Evolutionary conservation across 2,329 filamentous ascomycete genomes (phyloP).

Genomic region (Pleomassaria siparia): DNA sequence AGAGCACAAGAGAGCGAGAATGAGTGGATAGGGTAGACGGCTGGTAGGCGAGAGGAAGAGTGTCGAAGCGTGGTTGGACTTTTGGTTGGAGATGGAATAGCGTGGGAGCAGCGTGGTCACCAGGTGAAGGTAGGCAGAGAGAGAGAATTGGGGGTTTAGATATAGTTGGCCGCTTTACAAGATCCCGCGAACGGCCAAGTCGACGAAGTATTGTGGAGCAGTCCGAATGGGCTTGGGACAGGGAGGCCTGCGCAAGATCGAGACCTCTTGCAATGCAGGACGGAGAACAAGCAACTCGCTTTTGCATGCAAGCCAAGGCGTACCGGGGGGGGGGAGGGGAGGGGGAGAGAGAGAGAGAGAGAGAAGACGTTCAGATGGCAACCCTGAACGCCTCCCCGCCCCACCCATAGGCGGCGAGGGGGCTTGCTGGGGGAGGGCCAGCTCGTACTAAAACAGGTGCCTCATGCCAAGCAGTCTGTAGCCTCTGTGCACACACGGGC

Average conservation of each 20-base stretch:
- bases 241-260: slow-evolving; percentile 16
- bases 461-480: slow-evolving; percentile 3
- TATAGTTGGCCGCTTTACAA: slow-evolving; percentile 33
- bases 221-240: slow-evolving; percentile 29
- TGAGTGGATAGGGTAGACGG: slow-evolving; percentile 18
- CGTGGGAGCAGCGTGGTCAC: slow-evolving; percentile 35
- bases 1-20: slow-evolving; percentile 21
- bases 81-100: slow-evolving; percentile 27
- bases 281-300: slow-evolving; percentile 33
- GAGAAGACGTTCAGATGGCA: slow-evolving; percentile 19
- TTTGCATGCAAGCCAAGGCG: slow-evolving; percentile 37
- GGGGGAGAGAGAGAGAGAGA: too few relatives aligned
- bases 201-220: slow-evolving; percentile 38
- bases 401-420: slow-evolving; percentile 1
- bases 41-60: slow-evolving; percentile 22
- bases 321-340: slow-evolving; percentile 24
- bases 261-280: slow-evolving; percentile 21
- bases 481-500: slow-evolving; percentile 1
- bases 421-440: slow-evolving; percentile 10
- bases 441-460: slow-evolving; percentile 2
- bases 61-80: slow-evolving; percentile 22
- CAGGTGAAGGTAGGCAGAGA: slow-evolving; percentile 27
- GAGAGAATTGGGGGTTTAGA: slow-evolving; percentile 37
- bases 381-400: slow-evolving; percentile 18
- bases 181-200: slow-evolving; percentile 38